Conservation (phyloP, 345 rosid genomes). For the Aegle marmelos region DNA sequence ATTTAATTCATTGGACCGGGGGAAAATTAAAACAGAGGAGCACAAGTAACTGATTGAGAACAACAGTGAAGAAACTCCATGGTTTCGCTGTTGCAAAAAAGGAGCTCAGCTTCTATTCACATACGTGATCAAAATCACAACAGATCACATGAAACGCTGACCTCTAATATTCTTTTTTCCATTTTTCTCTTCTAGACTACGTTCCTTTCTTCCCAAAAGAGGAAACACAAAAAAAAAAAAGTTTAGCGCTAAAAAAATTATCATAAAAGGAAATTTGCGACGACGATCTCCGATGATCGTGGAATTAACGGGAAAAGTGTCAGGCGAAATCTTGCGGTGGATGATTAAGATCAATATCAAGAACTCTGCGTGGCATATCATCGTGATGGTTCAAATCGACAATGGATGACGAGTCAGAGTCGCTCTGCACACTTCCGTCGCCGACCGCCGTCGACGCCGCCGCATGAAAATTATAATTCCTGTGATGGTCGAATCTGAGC, state of each 20-base stretch:
- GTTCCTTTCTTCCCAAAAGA: not conserved
- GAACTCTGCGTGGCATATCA: slow-evolving; percentile 21
- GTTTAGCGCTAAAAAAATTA: not conserved
- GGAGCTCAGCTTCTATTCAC: slow-evolving; percentile 27
- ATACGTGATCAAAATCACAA: slow-evolving; percentile 16
- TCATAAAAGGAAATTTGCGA: not conserved
- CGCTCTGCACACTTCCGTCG: slow-evolving; percentile 40
- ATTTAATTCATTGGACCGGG: not conserved
- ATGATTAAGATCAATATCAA: slow-evolving; percentile 68
- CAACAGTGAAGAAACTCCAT: slow-evolving; percentile 21
- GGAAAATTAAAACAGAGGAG: not conserved
- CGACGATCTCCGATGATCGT: not conserved
- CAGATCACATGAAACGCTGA: slow-evolving; percentile 18
- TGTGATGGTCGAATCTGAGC: slow-evolving; percentile 25
- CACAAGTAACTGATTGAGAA: slow-evolving; percentile 20
- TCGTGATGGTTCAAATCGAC: slow-evolving; percentile 36
- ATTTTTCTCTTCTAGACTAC: slow-evolving; percentile 8
- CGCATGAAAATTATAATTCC: slow-evolving; percentile 9
- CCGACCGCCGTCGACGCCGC: slow-evolving; percentile 5
- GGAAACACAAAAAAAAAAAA: not conserved
- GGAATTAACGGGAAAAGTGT: slow-evolving; percentile 2
- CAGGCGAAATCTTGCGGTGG: slow-evolving; percentile 52
- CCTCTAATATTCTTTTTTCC: not conserved
- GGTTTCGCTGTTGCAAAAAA: slow-evolving; percentile 33
- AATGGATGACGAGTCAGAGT: slow-evolving; percentile 59